Conservation (phyloP, 495 filamentous ascomycete species). For the Penicillium malachiteum region DNA sequence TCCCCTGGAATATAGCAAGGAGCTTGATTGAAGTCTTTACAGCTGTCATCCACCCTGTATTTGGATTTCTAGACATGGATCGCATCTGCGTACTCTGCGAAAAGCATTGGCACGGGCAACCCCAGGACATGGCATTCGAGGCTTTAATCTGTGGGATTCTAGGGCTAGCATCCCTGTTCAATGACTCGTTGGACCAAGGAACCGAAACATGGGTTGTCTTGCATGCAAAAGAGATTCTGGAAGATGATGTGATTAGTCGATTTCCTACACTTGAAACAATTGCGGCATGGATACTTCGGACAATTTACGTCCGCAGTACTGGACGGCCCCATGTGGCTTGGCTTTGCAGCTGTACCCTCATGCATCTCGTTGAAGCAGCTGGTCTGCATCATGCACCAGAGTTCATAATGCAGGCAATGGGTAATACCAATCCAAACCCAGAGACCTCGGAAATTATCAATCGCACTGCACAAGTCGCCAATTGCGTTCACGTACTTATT, state of each 20-base stretch:
- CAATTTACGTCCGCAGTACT: slow-evolving; percentile 39
- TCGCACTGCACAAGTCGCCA: slow-evolving; percentile 32
- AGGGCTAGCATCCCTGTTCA: slow-evolving; percentile 36
- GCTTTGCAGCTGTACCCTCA: slow-evolving; percentile 40
- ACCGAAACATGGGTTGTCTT: slow-evolving; percentile 30
- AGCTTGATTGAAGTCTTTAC: slow-evolving; percentile 33
- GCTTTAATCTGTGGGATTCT: slow-evolving; percentile 34
- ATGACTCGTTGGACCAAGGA: slow-evolving; percentile 12
- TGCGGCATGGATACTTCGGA: slow-evolving; percentile 40
- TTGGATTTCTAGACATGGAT: slow-evolving; percentile 39
- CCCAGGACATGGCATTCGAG: slow-evolving; percentile 29
- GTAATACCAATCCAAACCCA: slow-evolving; percentile 4
- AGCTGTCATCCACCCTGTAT: slow-evolving; percentile 34
- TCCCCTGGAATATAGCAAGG: slow-evolving; percentile 27
- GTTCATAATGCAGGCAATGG: slow-evolving; percentile 11
- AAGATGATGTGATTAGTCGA: slow-evolving; percentile 27
- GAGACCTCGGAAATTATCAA: slow-evolving; percentile 21
- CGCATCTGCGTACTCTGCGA: slow-evolving; percentile 18
- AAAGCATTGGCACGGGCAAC: slow-evolving; percentile 26
- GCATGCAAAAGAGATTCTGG: slow-evolving; percentile 35
- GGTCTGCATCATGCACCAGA: slow-evolving; percentile 39
- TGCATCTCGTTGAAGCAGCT: slow-evolving; percentile 46
- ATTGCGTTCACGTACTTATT: slow-evolving; percentile 33
- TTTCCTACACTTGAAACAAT: slow-evolving; percentile 33
- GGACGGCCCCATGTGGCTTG: slow-evolving; percentile 41